These are phyloP conservation scores for Claviceps cyperi DNA, from an alignment of 2,329 filamentous ascomycete species.

Conservation along the genomic window DNA sequence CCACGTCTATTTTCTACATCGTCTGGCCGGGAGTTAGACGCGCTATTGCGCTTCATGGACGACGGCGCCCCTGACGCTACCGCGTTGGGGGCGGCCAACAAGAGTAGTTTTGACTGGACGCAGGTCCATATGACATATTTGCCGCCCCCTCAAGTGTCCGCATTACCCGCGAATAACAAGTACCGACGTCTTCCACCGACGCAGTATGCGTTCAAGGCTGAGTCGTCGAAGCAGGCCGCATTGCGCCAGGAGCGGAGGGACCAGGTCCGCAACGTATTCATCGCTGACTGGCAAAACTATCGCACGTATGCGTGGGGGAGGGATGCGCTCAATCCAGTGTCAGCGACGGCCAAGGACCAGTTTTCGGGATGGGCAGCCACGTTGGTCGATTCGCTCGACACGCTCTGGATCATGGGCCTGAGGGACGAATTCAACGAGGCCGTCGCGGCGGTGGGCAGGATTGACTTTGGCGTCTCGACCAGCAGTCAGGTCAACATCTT, in stretches of 20 bases:
- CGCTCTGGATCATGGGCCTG: conserved; percentile 60
- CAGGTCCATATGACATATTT: neutral
- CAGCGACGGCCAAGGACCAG: conserved; percentile 35
- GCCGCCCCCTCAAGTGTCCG: neutral
- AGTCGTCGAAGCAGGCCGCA: neutral
- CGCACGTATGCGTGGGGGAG: conserved; percentile 47
- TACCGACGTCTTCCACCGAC: neutral
- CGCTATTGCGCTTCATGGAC: neutral
- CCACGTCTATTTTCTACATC: neutral
- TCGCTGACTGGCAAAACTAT: conserved; percentile 32
- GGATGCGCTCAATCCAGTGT: conserved; percentile 47
- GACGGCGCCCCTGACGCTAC: neutral
- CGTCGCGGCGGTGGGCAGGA: conserved; percentile 38
- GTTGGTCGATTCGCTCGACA: conserved; percentile 52
- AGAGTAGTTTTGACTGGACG: neutral
- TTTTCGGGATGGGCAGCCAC: conserved; percentile 56
- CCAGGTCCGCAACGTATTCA: neutral
- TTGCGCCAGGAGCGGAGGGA: neutral
- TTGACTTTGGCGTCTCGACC: conserved; percentile 45
- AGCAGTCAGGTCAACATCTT: conserved; percentile 44
- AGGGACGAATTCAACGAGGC: conserved; percentile 51
- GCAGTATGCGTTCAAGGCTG: neutral
- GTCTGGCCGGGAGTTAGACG: neutral
- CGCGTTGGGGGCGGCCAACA: neutral
- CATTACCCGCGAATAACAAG: neutral